Conservation (phyloP, 805 yeast genomes). For the Maudiozyma pseudohumilis region DNA sequence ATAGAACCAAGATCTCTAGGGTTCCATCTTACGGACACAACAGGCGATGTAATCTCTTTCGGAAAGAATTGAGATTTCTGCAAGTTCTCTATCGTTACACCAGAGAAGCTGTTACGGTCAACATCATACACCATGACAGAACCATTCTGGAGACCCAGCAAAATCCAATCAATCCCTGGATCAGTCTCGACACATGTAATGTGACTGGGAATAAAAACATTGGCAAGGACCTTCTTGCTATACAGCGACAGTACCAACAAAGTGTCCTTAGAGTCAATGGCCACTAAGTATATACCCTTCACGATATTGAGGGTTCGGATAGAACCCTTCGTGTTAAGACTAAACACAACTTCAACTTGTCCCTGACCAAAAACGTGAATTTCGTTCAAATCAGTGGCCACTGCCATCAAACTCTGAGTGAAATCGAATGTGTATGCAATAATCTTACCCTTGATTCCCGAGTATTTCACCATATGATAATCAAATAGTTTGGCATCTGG, state of each 20-base stretch:
- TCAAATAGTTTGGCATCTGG: conserved; percentile 24
- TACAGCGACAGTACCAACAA: conserved; percentile 64
- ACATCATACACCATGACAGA: conserved; percentile 63
- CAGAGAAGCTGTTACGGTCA: conserved; percentile 62
- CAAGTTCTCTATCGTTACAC: conserved; percentile 56
- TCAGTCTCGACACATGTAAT: conserved; percentile 68
- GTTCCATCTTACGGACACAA: conserved; percentile 60
- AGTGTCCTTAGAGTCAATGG: conserved; percentile 50
- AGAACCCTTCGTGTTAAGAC: conserved; percentile 39
- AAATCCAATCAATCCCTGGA: conserved; percentile 81
- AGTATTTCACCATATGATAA: conserved; percentile 29
- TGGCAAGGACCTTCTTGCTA: conserved; percentile 48
- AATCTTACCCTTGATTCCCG: conserved; percentile 58
- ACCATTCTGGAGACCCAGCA: conserved; percentile 75
- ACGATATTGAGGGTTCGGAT: conserved; percentile 55
- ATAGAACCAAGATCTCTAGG: conserved; percentile 83
- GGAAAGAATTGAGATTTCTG: conserved; percentile 53
- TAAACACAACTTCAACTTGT: conserved; percentile 61
- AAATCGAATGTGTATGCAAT: conserved; percentile 74
- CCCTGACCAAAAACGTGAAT: conserved; percentile 78
- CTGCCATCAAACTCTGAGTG: conserved; percentile 74
- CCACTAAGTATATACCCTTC: conserved; percentile 73
- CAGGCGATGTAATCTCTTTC: conserved; percentile 51
- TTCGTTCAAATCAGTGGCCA: conserved; percentile 61
- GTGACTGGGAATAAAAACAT: conserved; percentile 52